Evolutionary conservation across 495 filamentous ascomycete genomes (phyloP).

Genomic region (Arthonia radiata): DNA sequence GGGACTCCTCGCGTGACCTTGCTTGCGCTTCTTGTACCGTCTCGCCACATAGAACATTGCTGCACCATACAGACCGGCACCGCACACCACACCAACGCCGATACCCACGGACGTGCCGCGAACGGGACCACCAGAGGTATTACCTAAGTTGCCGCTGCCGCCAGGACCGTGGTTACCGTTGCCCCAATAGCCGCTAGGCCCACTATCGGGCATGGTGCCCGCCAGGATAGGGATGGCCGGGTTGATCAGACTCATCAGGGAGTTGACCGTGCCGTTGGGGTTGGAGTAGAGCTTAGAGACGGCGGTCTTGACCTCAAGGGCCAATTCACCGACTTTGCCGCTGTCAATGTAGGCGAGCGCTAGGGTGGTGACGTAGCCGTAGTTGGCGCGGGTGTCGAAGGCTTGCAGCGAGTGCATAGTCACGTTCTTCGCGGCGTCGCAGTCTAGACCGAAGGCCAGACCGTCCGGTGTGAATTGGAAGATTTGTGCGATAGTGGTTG

Average conservation of each 20-base stretch:
- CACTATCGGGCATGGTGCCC: constrained; percentile 21
- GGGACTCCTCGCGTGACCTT: constrained; percentile 40
- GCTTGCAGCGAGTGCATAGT: constrained; percentile 51
- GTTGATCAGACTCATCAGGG: constrained; percentile 62
- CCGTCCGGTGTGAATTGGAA: constrained; percentile 59
- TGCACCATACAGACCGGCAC: constrained; percentile 82
- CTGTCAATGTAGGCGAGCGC: constrained; percentile 50
- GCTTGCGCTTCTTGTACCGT: constrained; percentile 71
- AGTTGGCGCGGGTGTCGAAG: constrained; percentile 39
- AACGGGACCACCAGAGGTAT: constrained; percentile 18
- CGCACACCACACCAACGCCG: constrained; percentile 48
- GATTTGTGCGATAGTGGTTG: constrained; percentile 58
- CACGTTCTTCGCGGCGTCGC: constrained; percentile 24
- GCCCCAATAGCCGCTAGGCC: constrained; percentile 3
- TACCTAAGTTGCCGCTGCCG: constrained; percentile 15
- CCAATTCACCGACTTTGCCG: constrained; percentile 34
- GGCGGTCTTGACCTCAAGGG: constrained; percentile 39
- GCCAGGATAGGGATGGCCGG: constrained; percentile 56
- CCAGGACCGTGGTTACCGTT: constrained; percentile 7
- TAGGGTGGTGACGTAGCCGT: constrained; percentile 66
- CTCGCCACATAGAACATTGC: constrained; percentile 94
- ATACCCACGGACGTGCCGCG: constrained; percentile 64
- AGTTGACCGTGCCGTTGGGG: constrained; percentile 27
- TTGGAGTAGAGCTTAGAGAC: constrained; percentile 50
- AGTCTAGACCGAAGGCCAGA: constrained; percentile 37